A percentile compares a stretch with the other conserved stretches of the same genome.
Evolutionary conservation across 805 yeast genomes (phyloP).

Genomic region (Ogataea thermomethanolica): DNA sequence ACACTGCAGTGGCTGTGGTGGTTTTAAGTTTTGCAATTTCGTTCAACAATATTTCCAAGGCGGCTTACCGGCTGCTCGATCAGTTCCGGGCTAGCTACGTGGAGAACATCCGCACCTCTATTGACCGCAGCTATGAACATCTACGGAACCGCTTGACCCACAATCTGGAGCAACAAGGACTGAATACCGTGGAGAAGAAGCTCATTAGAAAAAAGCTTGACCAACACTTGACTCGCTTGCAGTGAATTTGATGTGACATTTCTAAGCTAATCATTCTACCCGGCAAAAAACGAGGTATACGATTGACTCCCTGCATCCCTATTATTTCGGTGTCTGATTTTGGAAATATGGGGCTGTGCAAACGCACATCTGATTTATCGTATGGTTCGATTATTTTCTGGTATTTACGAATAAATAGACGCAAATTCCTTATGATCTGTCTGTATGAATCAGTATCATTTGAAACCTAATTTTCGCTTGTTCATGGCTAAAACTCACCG

Average conservation of each 20-base stretch:
- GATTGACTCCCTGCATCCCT: constrained; percentile 2
- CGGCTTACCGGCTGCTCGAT: constrained; percentile 14
- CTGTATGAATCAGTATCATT: not conserved
- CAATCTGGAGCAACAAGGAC: constrained; percentile 17
- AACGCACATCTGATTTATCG: not conserved
- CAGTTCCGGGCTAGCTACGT: constrained; percentile 27
- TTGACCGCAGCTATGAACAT: constrained; percentile 22
- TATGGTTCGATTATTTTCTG: constrained; percentile 11
- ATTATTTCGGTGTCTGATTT: not conserved
- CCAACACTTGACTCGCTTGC: constrained; percentile 6
- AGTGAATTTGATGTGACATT: constrained; percentile 3
- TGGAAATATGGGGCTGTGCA: constrained; percentile 5
- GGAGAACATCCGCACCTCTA: constrained; percentile 25
- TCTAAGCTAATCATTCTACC: too few relatives aligned
- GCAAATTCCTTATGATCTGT: not conserved
- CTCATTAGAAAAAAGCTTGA: constrained; percentile 14
- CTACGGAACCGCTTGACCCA: constrained; percentile 18
- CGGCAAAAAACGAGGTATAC: not conserved
- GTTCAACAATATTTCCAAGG: constrained; percentile 26
- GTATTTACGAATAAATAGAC: constrained; percentile 6
- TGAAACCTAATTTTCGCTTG: constrained; percentile 4
- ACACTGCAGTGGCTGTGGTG: constrained; percentile 28
- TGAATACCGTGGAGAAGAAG: constrained; percentile 11
- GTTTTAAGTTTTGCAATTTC: constrained; percentile 28
- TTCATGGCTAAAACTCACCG: constrained; percentile 19